phyloP scores from a whole-genome alignment of 495 filamentous ascomycete genomes.

The Xylaria telfairii region DNA sequence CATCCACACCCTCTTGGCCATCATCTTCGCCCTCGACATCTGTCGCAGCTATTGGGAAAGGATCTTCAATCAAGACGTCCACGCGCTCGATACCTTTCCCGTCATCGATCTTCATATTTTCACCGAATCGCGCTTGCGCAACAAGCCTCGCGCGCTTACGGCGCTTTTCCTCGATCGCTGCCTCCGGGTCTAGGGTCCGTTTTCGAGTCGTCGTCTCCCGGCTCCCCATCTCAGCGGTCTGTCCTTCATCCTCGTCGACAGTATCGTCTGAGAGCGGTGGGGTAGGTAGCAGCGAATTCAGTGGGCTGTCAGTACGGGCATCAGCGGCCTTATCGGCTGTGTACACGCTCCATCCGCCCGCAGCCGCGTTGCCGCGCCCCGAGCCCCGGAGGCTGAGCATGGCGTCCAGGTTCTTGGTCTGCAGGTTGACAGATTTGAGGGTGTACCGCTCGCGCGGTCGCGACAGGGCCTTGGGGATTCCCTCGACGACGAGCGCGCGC shows the following conservation, averaged over 20 bases:
- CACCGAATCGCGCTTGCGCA: constrained; percentile 64
- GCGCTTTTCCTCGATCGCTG: constrained; percentile 42
- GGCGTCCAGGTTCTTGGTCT: constrained; percentile 69
- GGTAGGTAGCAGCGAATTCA: constrained; percentile 57
- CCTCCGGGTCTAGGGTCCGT: constrained; percentile 34
- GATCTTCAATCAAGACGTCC: constrained; percentile 64
- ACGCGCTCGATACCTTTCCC: constrained; percentile 64
- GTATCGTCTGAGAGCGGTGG: constrained; percentile 39
- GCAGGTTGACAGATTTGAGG: constrained; percentile 67
- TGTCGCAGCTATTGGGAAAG: constrained; percentile 58
- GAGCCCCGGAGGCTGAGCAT: constrained; percentile 70
- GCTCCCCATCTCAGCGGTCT: background rate
- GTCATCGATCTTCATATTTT: constrained; percentile 54
- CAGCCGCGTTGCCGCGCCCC: constrained; percentile 68
- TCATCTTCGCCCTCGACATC: constrained; percentile 30
- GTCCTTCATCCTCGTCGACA: constrained; percentile 39
- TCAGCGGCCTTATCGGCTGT: constrained; percentile 59
- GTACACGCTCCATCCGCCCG: constrained; percentile 81
- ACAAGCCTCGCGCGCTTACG: constrained; percentile 52
- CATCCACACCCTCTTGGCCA: constrained; percentile 14
- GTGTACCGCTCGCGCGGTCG: constrained; percentile 70
- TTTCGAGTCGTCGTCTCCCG: constrained; percentile 16
- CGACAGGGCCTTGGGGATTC: constrained; percentile 79
- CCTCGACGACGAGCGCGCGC: constrained; percentile 71
- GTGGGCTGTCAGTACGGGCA: constrained; percentile 58